These are phyloP conservation scores for Teratosphaeriaceae sp. DNA, from an alignment of 2,329 filamentous ascomycete genomes.

Conservation along the genomic window DNA sequence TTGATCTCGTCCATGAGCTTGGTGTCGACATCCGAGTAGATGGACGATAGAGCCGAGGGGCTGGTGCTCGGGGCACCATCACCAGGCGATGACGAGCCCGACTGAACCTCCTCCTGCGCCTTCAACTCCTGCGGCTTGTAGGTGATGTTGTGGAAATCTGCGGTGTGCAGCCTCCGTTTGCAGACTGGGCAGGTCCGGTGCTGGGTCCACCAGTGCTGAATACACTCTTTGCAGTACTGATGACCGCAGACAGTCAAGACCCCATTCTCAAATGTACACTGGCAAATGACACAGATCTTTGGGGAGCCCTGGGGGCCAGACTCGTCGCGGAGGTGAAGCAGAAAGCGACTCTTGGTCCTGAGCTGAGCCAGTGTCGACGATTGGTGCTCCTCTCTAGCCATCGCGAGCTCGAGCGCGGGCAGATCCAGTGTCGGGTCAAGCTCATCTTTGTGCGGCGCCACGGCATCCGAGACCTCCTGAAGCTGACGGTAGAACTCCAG, in stretches of 20 bases:
- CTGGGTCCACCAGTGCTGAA: slow-evolving; percentile 67
- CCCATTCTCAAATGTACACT: slow-evolving; percentile 67
- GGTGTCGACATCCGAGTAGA: slow-evolving; percentile 72
- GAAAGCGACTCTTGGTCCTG: slow-evolving; percentile 70
- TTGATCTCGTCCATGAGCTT: slow-evolving; percentile 73
- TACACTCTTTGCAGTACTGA: slow-evolving; percentile 84
- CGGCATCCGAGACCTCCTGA: slow-evolving; percentile 83
- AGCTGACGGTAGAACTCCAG: slow-evolving; percentile 87
- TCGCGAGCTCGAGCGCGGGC: slow-evolving; percentile 36
- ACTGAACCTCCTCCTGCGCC: slow-evolving; percentile 50
- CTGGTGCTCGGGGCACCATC: slow-evolving; percentile 7
- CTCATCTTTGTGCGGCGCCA: slow-evolving; percentile 64
- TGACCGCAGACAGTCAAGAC: slow-evolving; percentile 84
- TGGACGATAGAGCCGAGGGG: slow-evolving; percentile 34
- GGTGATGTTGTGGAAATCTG: slow-evolving; percentile 77
- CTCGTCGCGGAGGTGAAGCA: slow-evolving; percentile 56
- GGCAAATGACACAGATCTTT: slow-evolving; percentile 80
- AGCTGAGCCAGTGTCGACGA: slow-evolving; percentile 53
- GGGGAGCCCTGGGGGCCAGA: slow-evolving; percentile 47
- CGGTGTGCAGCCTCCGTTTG: slow-evolving; percentile 58
- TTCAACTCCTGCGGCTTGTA: slow-evolving; percentile 69
- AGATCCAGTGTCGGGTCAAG: slow-evolving; percentile 50
- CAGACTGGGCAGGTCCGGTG: slow-evolving; percentile 79
- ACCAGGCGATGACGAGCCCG: slow-evolving; percentile 10
- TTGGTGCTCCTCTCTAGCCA: slow-evolving; percentile 45